These are phyloP conservation scores for Vigna hirtella DNA, from an alignment of 306 rosid genomes.

Conservation along the genomic window DNA sequence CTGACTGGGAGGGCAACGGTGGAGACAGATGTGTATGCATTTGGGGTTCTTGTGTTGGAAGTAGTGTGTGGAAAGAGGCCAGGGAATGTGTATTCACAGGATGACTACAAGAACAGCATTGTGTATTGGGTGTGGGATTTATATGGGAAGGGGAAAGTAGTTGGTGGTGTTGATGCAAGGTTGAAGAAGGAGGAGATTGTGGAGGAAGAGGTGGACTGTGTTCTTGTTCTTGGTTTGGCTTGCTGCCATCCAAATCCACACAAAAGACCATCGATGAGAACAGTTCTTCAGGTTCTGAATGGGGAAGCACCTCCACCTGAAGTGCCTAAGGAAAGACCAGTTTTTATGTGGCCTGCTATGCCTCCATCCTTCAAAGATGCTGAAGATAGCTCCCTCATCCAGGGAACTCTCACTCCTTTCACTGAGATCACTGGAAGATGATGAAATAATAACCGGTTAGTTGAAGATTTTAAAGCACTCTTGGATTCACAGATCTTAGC, in stretches of 20 bases:
- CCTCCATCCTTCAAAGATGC: constrained; percentile 57
- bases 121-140: constrained; percentile 79
- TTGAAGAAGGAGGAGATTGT: constrained; percentile 27
- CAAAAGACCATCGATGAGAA: constrained; percentile 71
- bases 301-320: constrained; percentile 63
- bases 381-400: constrained; percentile 27
- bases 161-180: constrained; percentile 56
- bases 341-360: constrained; percentile 77
- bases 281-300: constrained; percentile 62
- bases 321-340: constrained; percentile 63
- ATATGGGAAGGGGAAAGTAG: constrained; percentile 47
- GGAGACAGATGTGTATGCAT: constrained; percentile 81
- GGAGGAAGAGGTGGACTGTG: constrained; percentile 37
- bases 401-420: constrained; percentile 42
- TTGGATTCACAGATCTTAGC: not conserved
- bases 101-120: constrained; percentile 60
- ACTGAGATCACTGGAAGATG: constrained; percentile 60
- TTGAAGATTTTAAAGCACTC: not conserved
- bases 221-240: constrained; percentile 69
- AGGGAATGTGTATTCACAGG: constrained; percentile 46
- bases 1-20: constrained; percentile 68
- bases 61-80: constrained; percentile 74
- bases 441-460: not conserved
- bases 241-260: constrained; percentile 88
- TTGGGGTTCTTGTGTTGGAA: constrained; percentile 71